phyloP scores from a whole-genome alignment of 2,329 filamentous ascomycete genomes.

The Colletotrichum kahawae region DNA sequence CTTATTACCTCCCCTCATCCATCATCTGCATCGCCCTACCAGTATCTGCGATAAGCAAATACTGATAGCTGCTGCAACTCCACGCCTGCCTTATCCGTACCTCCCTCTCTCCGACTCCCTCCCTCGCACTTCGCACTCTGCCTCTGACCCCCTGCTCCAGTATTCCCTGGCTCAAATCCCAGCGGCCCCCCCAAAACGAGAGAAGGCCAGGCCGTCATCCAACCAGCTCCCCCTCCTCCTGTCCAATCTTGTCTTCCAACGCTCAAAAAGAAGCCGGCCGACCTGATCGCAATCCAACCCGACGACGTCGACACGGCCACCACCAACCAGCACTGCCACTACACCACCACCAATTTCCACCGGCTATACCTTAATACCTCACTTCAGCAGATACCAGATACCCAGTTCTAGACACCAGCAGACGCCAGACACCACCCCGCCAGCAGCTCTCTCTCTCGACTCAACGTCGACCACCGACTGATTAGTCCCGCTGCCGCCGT shows the following conservation, averaged over 20 bases:
- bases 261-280: background rate
- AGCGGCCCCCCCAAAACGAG: no score
- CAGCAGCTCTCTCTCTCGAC: background rate
- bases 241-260: constrained; percentile 7
- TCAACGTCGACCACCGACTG: background rate
- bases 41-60: background rate
- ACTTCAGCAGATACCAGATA: background rate
- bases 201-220: background rate
- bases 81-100: background rate
- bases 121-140: background rate
- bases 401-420: background rate
- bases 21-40: background rate
- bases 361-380: background rate
- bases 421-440: background rate
- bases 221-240: background rate
- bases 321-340: constrained; percentile 9
- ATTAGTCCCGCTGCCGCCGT: background rate
- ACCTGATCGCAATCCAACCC: background rate
- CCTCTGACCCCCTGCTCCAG: background rate
- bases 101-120: background rate
- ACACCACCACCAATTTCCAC: background rate
- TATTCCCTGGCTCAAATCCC: no score
- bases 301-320: background rate
- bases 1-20: background rate
- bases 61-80: background rate